Percentiles rank a stretch among this genome's conserved stretches.
Conservation (phyloP, 306 rosid genomes). For the Geum urbanum region DNA sequence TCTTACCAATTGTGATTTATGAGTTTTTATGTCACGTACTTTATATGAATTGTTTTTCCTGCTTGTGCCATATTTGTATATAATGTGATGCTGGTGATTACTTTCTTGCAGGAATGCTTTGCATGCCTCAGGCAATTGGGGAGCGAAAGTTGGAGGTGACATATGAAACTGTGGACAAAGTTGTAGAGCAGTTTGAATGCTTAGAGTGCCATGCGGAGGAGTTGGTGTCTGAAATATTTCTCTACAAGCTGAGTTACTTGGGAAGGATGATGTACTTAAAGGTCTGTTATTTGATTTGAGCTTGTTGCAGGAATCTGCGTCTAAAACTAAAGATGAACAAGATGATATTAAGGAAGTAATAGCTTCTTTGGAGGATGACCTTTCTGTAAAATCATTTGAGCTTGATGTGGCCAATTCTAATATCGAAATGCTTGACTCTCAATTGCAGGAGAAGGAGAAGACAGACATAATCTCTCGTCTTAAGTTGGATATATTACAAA, state of each 20-base stretch:
- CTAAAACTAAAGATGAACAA: slow-evolving; percentile 67
- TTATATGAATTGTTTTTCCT: background rate
- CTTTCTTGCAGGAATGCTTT: slow-evolving; percentile 53
- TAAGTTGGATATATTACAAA: slow-evolving; percentile 53
- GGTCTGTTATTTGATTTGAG: slow-evolving; percentile 85
- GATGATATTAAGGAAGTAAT: slow-evolving; percentile 62
- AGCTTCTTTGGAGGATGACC: slow-evolving; percentile 55
- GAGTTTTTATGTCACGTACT: background rate
- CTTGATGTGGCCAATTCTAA: slow-evolving; percentile 50
- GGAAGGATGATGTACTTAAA: slow-evolving; percentile 76
- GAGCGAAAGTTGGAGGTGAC: no score
- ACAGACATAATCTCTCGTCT: slow-evolving; percentile 44
- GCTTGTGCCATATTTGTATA: slow-evolving; percentile 8
- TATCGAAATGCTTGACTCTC: slow-evolving; percentile 51
- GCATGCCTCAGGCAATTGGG: slow-evolving; percentile 52
- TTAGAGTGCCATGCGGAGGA: slow-evolving; percentile 45
- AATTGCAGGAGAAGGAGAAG: slow-evolving; percentile 58
- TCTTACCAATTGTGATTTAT: background rate
- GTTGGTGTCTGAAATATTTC: slow-evolving; percentile 33
- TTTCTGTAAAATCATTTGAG: slow-evolving; percentile 57
- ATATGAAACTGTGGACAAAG: slow-evolving; percentile 30
- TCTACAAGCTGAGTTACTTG: slow-evolving; percentile 55
- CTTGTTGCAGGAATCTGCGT: slow-evolving; percentile 93
- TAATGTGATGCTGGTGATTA: slow-evolving; percentile 1
- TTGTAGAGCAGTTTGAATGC: slow-evolving; percentile 34